Conservation (phyloP, 768 basidiomycete species). For the Leucosporidium yakuticum region DNA sequence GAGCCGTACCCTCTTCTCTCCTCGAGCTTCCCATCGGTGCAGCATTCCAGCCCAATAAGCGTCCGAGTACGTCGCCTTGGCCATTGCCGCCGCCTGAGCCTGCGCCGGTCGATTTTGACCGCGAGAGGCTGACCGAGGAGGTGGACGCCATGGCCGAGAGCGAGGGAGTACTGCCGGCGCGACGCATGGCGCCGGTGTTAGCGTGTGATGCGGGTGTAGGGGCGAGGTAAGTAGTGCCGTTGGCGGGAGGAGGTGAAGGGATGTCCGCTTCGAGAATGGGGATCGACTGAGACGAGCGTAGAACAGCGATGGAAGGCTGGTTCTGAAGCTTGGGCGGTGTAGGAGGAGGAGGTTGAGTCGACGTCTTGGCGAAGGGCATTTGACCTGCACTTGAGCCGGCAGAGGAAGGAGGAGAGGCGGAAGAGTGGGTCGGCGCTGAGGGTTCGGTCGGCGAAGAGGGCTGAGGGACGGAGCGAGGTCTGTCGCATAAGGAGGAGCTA, state of each 20-base stretch:
- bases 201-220: neutral
- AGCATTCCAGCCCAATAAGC: slow-evolving; percentile 22
- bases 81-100: neutral
- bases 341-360: neutral
- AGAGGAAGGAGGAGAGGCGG: neutral
- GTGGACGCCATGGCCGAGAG: neutral
- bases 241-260: no score
- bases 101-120: neutral
- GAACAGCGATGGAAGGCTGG: neutral
- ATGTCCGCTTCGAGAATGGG: slow-evolving; percentile 13
- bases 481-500: neutral
- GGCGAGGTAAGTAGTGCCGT: neutral
- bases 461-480: slow-evolving; percentile 4
- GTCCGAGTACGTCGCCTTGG: slow-evolving; percentile 33
- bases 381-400: neutral
- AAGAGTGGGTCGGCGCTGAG: neutral
- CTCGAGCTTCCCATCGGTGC: neutral
- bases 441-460: neutral
- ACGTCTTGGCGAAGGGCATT: slow-evolving; percentile 19
- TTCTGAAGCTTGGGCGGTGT: neutral
- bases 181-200: neutral
- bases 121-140: neutral
- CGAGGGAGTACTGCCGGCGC: neutral
- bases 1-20: neutral
- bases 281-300: slow-evolving; percentile 24